Conservation (phyloP, 306 rosid species). For the Glycine tomentella region DNA sequence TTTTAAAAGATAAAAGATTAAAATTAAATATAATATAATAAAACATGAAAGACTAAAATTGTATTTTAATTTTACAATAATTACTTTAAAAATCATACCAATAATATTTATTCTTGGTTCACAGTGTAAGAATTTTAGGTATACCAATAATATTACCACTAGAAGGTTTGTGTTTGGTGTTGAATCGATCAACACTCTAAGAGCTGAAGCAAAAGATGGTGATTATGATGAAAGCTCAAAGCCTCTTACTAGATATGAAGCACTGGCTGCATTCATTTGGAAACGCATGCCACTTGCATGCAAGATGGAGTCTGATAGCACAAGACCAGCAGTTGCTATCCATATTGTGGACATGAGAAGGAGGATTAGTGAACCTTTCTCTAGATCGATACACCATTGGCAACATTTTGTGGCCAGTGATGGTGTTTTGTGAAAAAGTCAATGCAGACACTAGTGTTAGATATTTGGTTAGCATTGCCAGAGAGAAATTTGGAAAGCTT, state of each 20-base stretch:
- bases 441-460: too few species aligned
- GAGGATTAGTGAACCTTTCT: conserved; percentile 46
- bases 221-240: conserved; percentile 18
- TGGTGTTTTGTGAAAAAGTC: too few species aligned
- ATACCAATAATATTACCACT: conserved; percentile 24
- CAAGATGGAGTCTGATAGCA: not conserved
- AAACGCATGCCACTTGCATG: conserved; percentile 56
- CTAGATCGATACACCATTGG: conserved; percentile 39
- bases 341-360: conserved; percentile 62
- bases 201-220: conserved; percentile 30
- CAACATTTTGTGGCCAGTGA: conserved; percentile 47
- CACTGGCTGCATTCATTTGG: conserved; percentile 55
- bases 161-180: conserved; percentile 55
- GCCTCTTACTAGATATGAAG: conserved; percentile 53
- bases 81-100: too few species aligned
- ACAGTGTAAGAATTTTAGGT: too few species aligned
- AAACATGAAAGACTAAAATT: too few species aligned
- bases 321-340: conserved; percentile 29
- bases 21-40: too few species aligned
- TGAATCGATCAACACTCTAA: conserved; percentile 41
- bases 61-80: too few species aligned
- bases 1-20: too few species aligned
- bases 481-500: too few species aligned
- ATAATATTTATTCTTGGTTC: too few species aligned
- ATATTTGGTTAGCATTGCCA: too few species aligned